Base-by-base conservation (phyloP, 1,139 yeast genomes). In the Kurtzmaniella quercitrusa region DNA sequence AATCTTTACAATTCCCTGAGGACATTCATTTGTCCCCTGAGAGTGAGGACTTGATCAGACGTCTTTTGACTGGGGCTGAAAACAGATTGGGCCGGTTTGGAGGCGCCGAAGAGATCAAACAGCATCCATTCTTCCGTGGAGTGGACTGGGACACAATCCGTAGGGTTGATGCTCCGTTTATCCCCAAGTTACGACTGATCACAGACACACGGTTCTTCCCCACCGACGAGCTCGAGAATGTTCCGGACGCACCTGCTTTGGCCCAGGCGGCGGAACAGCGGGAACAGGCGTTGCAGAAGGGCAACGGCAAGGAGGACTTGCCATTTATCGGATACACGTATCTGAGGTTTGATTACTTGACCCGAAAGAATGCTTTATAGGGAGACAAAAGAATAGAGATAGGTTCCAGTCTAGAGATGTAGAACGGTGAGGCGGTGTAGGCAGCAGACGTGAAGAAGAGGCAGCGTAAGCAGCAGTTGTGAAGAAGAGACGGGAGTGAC, bases 121-220 rank as follows among this genome's bases (percentile, higher is more conserved):
- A 70, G 40, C 98, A 91, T 66, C 96, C 97, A 19, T 93, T 91
- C 58, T 91, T 91, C 76, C 74, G 95, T 41, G 98, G 97, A 14
- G 97, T 94, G 43, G 96, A 93, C 63, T 93, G 99, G 99, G 85
- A 84, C 48, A 82, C 91, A 24, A 93, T 93, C 48, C 74, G 98
- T 47, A 85, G 83, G 46, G 96, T 91, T 48, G 93, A 85, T 57
- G 98, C 98, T 1, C 99, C 46, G 27, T 44, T 44, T 15, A 44
- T 44, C 19, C 93, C 94, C 31, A 81, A 82, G 54, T 71, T 88
- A 56, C 79, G 85, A 54, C 85, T 95, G 9, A 86, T 93, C 50
- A 93, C 98, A 3, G 99, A 93, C 62, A 94, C 98, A 0, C 76
- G 98, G 54, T 93, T 93, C 73, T 93, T 93, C 88, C 98, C 98